Conservation (phyloP, 257 asterid genomes). For the Penstemon davidsonii region DNA sequence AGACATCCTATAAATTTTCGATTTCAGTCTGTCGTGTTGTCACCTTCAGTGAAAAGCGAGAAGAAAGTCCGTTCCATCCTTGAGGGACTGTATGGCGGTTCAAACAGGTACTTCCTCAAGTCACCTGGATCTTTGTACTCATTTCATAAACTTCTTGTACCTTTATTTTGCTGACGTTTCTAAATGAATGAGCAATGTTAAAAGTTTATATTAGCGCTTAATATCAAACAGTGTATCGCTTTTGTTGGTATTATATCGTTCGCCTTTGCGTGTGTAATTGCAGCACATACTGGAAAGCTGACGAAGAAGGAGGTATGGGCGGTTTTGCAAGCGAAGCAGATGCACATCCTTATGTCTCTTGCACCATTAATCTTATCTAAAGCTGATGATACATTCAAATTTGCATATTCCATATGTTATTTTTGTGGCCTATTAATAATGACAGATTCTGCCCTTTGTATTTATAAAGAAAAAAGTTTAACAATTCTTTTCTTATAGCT, state of each 20-base stretch:
- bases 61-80: conserved; percentile 83
- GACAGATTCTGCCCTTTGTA: conserved; percentile 40
- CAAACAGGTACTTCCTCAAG: conserved; percentile 57
- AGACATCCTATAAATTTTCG: conserved; percentile 16
- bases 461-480: conserved; percentile 29
- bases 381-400: conserved; percentile 22
- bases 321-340: conserved; percentile 72
- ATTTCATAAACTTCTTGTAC: conserved; percentile 1
- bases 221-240: neutral
- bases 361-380: conserved; percentile 82
- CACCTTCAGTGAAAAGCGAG: conserved; percentile 86
- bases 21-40: conserved; percentile 75
- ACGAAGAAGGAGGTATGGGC: conserved; percentile 73
- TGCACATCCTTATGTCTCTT: conserved; percentile 80
- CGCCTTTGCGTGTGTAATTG: conserved; percentile 31
- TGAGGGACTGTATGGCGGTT: conserved; percentile 64
- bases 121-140: conserved; percentile 10
- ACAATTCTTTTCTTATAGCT: conserved; percentile 30
- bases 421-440: conserved; percentile 21
- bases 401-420: conserved; percentile 28
- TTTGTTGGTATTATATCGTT: conserved; percentile 9
- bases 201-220: neutral
- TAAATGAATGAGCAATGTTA: conserved; percentile 6
- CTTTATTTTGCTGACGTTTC: neutral
- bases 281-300: conserved; percentile 88